A percentile compares a stretch with the other conserved stretches of the same genome.
phyloP scores from a whole-genome alignment of 352 stramenopile species.

The Phytophthora pseudosyringae region DNA sequence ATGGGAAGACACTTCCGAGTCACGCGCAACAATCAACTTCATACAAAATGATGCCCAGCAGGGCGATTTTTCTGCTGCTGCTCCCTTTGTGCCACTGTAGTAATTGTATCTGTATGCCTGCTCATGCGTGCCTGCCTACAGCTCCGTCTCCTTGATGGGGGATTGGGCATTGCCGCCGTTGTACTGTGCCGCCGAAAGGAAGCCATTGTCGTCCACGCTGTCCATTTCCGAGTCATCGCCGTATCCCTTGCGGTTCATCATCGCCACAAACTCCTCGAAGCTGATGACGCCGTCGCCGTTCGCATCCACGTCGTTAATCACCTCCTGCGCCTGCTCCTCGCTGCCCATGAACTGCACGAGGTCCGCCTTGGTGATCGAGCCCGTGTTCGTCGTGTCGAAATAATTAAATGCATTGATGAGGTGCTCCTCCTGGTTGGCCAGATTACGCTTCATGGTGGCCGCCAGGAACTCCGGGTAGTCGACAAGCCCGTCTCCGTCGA shows the following conservation, averaged over 20 bases:
- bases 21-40: slow-evolving; percentile 5
- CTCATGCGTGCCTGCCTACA: slow-evolving; percentile 42
- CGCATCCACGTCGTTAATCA: slow-evolving; percentile 92
- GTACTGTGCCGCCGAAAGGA: slow-evolving; percentile 55
- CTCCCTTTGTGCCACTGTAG: slow-evolving; percentile 10
- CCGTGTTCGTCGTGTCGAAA: slow-evolving; percentile 89
- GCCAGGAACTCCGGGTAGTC: slow-evolving; percentile 93
- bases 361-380: slow-evolving; percentile 88
- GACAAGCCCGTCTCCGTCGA: slow-evolving; percentile 87
- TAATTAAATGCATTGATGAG: slow-evolving; percentile 92
- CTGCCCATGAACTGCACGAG: slow-evolving; percentile 93
- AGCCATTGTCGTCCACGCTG: slow-evolving; percentile 66
- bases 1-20: neutral
- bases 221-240: slow-evolving; percentile 77
- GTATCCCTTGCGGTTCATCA: slow-evolving; percentile 90
- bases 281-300: slow-evolving; percentile 93
- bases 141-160: slow-evolving; percentile 76
- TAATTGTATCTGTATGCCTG: slow-evolving; percentile 26
- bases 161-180: slow-evolving; percentile 27
- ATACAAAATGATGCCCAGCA: slow-evolving; percentile 26
- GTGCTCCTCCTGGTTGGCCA: slow-evolving; percentile 88
- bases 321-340: slow-evolving; percentile 91
- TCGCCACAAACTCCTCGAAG: slow-evolving; percentile 93
- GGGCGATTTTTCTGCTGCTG: slow-evolving; percentile 19
- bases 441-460: slow-evolving; percentile 91